These are phyloP conservation scores for Melastoma candidum DNA, from an alignment of 441 rosid genomes.

Conservation along the genomic window DNA sequence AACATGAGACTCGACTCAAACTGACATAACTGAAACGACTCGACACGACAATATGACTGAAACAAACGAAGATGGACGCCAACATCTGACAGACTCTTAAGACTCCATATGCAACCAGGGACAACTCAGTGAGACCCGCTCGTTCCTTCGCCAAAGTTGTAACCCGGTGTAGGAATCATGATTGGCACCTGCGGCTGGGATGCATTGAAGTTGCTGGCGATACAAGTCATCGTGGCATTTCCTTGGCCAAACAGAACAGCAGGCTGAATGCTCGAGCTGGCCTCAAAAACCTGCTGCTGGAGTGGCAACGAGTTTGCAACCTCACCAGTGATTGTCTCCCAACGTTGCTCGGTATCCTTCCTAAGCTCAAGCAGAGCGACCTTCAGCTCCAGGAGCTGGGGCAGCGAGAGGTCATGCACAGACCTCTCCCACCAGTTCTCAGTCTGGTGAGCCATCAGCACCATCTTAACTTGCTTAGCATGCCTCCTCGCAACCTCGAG, in stretches of 20 bases:
- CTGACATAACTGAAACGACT: no score
- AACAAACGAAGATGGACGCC: no score
- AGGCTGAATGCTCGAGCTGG: background rate
- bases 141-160: no score
- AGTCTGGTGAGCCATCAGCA: constrained; percentile 15
- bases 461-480: constrained; percentile 23
- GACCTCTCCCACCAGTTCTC: constrained; percentile 42
- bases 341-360: constrained; percentile 24
- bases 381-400: constrained; percentile 28
- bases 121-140: no score
- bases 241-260: background rate
- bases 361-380: constrained; percentile 19
- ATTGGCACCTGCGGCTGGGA: no score
- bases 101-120: no score
- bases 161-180: no score
- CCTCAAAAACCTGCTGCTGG: background rate
- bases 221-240: no score
- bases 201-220: no score
- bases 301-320: constrained; percentile 1
- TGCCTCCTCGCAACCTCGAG: constrained; percentile 30
- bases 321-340: constrained; percentile 22
- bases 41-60: no score
- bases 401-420: constrained; percentile 22
- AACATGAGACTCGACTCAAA: no score
- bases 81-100: no score